Conservation (phyloP, 768 basidiomycete species). For the Scleroderma citrinum region DNA sequence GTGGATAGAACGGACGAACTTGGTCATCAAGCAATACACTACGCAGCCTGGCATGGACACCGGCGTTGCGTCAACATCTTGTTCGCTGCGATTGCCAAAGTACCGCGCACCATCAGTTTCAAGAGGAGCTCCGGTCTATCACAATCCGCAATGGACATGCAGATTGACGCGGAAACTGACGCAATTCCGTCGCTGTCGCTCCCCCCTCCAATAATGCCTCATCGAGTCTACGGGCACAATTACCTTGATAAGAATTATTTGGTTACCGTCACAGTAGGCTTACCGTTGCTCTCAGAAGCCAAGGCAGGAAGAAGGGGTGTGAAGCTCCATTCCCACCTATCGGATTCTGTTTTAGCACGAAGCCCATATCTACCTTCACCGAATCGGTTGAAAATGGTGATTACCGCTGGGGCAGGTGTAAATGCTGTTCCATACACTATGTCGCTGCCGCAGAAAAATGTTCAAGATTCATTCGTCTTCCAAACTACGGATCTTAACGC, state of each 20-base stretch:
- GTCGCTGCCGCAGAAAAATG: constrained; percentile 73
- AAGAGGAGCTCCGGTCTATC: constrained; percentile 16
- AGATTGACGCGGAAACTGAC: constrained; percentile 71
- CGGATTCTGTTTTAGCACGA: constrained; percentile 61
- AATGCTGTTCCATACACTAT: constrained; percentile 88
- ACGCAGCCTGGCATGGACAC: constrained; percentile 96
- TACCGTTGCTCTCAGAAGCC: constrained; percentile 33
- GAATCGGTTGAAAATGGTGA: constrained; percentile 83
- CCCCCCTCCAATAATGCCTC: constrained; percentile 97
- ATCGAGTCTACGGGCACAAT: constrained; percentile 95
- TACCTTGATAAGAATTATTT: constrained; percentile 83
- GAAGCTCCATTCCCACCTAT: constrained; percentile 68
- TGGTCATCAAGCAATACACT: constrained; percentile 80
- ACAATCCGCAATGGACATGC: constrained; percentile 26
- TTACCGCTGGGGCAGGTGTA: constrained; percentile 81
- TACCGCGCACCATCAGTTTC: constrained; percentile 10
- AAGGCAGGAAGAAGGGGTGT: constrained; percentile 42
- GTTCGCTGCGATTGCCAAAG: constrained; percentile 33
- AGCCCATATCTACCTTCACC: constrained; percentile 67
- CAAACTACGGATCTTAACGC: constrained; percentile 71
- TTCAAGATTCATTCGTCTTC: constrained; percentile 73
- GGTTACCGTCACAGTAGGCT: constrained; percentile 79
- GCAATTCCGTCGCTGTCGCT: constrained; percentile 91
- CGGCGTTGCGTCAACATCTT: constrained; percentile 60
- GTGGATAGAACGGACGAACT: constrained; percentile 79